phyloP scores from a whole-genome alignment of 2,329 filamentous ascomycete species.

The Cercospora canescens region DNA sequence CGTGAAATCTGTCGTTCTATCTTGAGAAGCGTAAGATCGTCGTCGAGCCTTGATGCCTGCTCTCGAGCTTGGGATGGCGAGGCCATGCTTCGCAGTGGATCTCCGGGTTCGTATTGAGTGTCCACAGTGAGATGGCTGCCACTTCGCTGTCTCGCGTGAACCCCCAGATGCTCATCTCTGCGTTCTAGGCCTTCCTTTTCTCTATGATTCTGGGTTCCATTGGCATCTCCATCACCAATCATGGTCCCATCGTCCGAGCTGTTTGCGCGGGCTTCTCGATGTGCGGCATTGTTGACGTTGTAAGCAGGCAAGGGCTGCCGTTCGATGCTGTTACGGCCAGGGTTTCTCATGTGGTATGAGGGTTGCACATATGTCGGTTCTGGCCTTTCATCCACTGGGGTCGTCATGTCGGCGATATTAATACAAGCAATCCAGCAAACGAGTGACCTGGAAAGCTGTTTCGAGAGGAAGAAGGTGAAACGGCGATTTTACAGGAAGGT shows the following conservation, averaged over 20 bases:
- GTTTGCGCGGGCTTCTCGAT: constrained; percentile 20
- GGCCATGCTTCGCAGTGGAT: constrained; percentile 31
- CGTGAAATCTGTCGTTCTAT: constrained; percentile 62
- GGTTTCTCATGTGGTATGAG: constrained; percentile 26
- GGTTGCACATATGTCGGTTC: constrained; percentile 36
- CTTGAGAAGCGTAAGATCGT: constrained; percentile 65
- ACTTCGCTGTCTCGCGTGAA: constrained; percentile 22
- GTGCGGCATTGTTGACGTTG: constrained; percentile 33
- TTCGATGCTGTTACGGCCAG: constrained; percentile 17
- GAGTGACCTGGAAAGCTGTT: constrained; percentile 6
- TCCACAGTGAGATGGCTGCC: constrained; percentile 50
- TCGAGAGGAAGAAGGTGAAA: neutral
- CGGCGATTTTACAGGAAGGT: neutral
- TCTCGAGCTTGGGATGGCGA: constrained; percentile 61
- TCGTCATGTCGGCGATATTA: constrained; percentile 32
- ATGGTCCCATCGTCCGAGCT: constrained; percentile 39
- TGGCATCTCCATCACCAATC: constrained; percentile 32
- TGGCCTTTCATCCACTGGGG: constrained; percentile 36
- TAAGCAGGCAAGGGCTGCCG: constrained; percentile 32
- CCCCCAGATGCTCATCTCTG: constrained; percentile 14
- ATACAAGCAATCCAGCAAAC: constrained; percentile 13
- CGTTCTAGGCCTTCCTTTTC: constrained; percentile 11
- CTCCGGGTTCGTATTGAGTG: constrained; percentile 33
- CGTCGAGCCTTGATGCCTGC: constrained; percentile 61
- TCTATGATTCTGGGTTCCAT: constrained; percentile 10